Evolutionary conservation across 352 stramenopile genomes (phyloP).

Genomic region (Albugo laibachii): DNA sequence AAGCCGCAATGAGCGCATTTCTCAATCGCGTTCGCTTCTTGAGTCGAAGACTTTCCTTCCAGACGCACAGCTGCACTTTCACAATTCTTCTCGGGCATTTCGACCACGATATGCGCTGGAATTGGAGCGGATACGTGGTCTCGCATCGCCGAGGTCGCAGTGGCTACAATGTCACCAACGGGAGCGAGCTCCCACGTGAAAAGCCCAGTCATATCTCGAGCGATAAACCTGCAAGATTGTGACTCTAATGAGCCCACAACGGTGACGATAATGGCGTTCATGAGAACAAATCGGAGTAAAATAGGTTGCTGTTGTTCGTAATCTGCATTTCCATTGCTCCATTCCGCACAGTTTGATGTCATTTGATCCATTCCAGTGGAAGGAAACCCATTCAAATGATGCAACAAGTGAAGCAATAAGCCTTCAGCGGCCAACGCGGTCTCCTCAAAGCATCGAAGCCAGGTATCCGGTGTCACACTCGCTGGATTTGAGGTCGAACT

Average conservation of each 20-base stretch:
- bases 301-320: conserved; percentile 8
- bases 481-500: conserved; percentile 3
- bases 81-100: no score
- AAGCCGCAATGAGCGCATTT: neutral
- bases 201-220: conserved; percentile 64
- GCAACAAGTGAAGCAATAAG: conserved; percentile 66
- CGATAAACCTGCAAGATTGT: conserved; percentile 50
- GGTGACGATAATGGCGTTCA: conserved; percentile 74
- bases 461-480: conserved; percentile 13
- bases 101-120: no score
- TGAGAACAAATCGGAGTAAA: conserved; percentile 72
- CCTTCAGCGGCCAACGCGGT: conserved; percentile 62
- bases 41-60: neutral
- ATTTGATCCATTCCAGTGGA: conserved; percentile 73
- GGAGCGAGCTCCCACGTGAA: conserved; percentile 73
- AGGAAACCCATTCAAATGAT: conserved; percentile 72
- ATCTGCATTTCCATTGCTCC: conserved; percentile 21
- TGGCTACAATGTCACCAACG: conserved; percentile 1
- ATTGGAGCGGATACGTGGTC: no score
- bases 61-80: neutral
- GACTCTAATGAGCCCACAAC: conserved; percentile 67
- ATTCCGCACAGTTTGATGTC: conserved; percentile 56
- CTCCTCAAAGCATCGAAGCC: conserved; percentile 71
- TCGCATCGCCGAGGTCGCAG: neutral
- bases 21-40: no score